These are phyloP conservation scores for Salicornia ramosissima DNA, from an alignment of 148 eudicot species.

Conservation along the genomic window DNA sequence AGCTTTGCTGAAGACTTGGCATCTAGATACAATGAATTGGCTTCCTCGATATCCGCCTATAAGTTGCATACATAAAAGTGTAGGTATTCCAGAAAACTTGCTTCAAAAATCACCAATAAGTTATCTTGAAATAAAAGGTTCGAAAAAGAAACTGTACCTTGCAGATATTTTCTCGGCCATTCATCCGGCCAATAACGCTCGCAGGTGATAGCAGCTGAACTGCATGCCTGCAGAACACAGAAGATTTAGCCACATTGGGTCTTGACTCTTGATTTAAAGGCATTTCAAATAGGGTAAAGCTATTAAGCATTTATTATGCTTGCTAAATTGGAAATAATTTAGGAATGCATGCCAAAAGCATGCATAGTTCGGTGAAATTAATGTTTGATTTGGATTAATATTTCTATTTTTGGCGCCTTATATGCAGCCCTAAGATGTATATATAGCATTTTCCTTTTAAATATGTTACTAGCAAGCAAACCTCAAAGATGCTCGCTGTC, in stretches of 20 bases:
- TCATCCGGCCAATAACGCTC: constrained; percentile 80
- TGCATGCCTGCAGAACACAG: constrained; percentile 59
- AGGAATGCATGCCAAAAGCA: too few relatives aligned
- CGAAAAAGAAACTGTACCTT: constrained; percentile 48
- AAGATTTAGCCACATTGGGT: neutral
- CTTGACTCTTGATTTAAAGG: neutral
- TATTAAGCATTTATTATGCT: too few relatives aligned
- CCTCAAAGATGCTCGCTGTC: constrained; percentile 91
- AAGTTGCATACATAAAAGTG: constrained; percentile 14
- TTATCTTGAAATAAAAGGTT: neutral
- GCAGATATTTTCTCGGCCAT: constrained; percentile 90
- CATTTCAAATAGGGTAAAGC: too few relatives aligned
- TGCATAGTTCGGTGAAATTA: too few relatives aligned
- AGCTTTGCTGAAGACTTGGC: constrained; percentile 93
- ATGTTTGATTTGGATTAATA: too few relatives aligned
- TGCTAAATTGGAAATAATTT: too few relatives aligned
- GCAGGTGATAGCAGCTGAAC: constrained; percentile 89
- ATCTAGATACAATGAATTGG: constrained; percentile 57
- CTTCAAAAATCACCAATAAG: neutral
- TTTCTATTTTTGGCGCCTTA: too few relatives aligned
- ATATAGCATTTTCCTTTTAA: too few relatives aligned
- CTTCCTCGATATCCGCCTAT: constrained; percentile 96
- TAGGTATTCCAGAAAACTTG: neutral
- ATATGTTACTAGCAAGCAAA: too few relatives aligned
- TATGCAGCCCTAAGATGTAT: too few relatives aligned